These are phyloP conservation scores for Vaccinium macrocarpon DNA, from an alignment of 148 eudicot species.

Conservation along the genomic window DNA sequence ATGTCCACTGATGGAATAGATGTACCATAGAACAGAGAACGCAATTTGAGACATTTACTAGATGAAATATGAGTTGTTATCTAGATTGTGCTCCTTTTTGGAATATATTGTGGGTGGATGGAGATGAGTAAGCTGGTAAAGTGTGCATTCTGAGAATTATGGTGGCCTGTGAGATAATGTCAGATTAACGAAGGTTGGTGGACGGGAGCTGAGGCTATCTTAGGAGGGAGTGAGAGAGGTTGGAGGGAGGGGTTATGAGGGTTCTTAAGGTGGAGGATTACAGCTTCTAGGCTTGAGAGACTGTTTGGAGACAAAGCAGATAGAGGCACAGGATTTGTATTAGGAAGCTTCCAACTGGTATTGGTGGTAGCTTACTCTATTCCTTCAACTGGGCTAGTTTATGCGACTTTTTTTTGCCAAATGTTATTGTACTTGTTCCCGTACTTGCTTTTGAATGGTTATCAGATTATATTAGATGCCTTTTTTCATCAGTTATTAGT, in stretches of 20 bases:
- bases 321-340: not conserved
- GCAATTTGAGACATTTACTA: no score
- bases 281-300: not conserved
- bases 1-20: not conserved
- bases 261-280: not conserved
- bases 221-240: not conserved
- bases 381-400: not conserved
- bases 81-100: conserved; percentile 3
- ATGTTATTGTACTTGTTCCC: not conserved
- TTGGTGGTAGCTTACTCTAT: not conserved
- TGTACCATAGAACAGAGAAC: no score
- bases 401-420: not conserved
- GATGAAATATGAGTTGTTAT: not conserved
- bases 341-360: not conserved
- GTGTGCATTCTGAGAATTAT: not conserved
- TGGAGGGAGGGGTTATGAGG: not conserved
- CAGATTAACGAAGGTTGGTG: not conserved
- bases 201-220: not conserved
- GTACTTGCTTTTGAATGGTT: not conserved
- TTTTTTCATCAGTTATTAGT: not conserved
- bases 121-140: not conserved
- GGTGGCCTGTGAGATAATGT: not conserved
- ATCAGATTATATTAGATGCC: not conserved
- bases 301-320: not conserved
- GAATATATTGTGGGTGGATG: not conserved